phyloP scores from a whole-genome alignment of 768 basidiomycete genomes.

The Lepiota venenata region DNA sequence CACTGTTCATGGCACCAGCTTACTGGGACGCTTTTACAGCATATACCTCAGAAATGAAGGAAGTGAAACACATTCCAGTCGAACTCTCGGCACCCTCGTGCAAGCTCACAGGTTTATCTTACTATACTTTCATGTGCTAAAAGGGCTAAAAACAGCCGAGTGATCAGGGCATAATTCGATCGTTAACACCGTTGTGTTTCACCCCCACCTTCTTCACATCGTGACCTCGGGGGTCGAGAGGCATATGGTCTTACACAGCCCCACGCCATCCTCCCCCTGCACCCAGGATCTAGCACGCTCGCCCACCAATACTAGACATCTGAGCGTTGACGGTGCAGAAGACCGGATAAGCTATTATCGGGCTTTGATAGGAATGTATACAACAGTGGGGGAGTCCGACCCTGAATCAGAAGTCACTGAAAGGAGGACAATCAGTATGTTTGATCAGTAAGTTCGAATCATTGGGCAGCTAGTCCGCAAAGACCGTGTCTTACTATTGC shows the following conservation, averaged over 20 bases:
- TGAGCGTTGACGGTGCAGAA: conserved; percentile 31
- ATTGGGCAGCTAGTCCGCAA: conserved; percentile 3
- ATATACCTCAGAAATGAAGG: conserved; percentile 38
- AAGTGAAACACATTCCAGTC: conserved; percentile 52
- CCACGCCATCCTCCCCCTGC: conserved; percentile 53
- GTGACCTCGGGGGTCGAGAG: conserved; percentile 75
- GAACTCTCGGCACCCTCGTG: conserved; percentile 62
- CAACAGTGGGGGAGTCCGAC: conserved; percentile 24
- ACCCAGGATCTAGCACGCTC: conserved; percentile 44
- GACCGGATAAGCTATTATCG: conserved; percentile 35
- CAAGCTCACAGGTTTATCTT: conserved; percentile 48
- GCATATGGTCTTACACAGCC: conserved; percentile 64
- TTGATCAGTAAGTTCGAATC: conserved; percentile 58
- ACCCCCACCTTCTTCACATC: conserved; percentile 65
- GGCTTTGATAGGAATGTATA: conserved; percentile 25
- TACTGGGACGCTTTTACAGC: conserved; percentile 26
- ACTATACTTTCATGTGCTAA: neutral
- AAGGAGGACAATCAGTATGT: conserved; percentile 53
- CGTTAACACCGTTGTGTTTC: conserved; percentile 70
- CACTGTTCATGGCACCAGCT: neutral
- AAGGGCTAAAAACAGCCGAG: neutral
- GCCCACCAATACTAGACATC: conserved; percentile 41
- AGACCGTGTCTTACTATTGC: neutral
- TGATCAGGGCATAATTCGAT: conserved; percentile 68
- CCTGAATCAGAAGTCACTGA: conserved; percentile 35